phyloP scores from a whole-genome alignment of 352 stramenopile genomes.

The Pythium coloratum region DNA sequence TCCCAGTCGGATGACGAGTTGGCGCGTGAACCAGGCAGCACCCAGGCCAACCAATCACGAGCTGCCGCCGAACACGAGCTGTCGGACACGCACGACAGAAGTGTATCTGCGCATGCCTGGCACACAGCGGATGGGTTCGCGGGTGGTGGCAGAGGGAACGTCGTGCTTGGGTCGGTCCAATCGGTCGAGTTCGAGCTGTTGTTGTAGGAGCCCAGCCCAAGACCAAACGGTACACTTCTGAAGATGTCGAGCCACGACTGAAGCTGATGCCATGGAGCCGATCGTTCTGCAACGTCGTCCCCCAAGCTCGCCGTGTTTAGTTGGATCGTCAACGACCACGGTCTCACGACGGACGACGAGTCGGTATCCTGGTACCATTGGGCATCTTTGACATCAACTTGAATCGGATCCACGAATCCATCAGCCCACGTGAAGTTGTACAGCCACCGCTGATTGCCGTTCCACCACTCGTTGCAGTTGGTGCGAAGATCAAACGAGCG shows the following conservation, averaged over 20 bases:
- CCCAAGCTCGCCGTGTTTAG: neutral
- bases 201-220: neutral
- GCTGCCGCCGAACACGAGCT: neutral
- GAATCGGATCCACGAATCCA: neutral
- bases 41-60: neutral
- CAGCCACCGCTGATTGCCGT: too few relatives aligned
- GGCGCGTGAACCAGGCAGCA: neutral
- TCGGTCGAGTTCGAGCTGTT: neutral
- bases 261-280: neutral
- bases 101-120: neutral
- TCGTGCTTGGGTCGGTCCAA: neutral
- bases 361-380: neutral
- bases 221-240: neutral
- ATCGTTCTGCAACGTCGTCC: neutral
- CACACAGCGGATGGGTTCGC: neutral
- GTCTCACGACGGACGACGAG: neutral
- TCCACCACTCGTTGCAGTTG: neutral
- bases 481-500: neutral
- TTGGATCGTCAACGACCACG: neutral
- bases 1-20: constrained; percentile 2
- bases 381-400: neutral
- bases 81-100: neutral
- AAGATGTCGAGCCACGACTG: neutral
- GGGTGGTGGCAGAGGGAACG: neutral
- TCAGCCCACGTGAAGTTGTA: neutral